Evolutionary conservation across 108 stramenopile genomes (phyloP).

Genomic region (Nitzschia sp.): DNA sequence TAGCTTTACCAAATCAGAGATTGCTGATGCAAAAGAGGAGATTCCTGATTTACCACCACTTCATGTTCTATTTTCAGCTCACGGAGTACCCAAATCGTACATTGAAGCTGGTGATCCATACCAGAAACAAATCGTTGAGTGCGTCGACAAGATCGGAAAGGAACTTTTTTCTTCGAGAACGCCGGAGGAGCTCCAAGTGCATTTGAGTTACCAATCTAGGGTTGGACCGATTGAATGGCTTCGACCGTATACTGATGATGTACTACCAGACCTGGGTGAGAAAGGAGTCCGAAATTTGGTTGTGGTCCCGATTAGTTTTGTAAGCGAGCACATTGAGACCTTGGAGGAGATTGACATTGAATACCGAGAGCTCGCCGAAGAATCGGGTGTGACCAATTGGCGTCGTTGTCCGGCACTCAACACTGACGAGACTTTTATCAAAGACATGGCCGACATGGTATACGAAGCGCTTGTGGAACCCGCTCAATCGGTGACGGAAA

Average conservation of each 20-base stretch:
- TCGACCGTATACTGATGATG: conserved; percentile 96
- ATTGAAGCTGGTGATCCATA: conserved; percentile 98
- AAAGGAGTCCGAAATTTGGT: conserved; percentile 93
- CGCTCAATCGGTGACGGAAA: conserved; percentile 78
- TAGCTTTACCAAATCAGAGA: conserved; percentile 76
- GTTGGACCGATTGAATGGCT: conserved; percentile 99
- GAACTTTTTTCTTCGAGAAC: conserved; percentile 44
- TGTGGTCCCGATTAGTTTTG: conserved; percentile 98
- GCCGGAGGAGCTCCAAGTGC: conserved; percentile 52
- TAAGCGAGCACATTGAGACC: conserved; percentile 99
- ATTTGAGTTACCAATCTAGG: conserved; percentile 91
- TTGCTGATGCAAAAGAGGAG: conserved; percentile 57
- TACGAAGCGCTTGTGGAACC: conserved; percentile 81
- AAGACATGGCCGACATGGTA: conserved; percentile 97
- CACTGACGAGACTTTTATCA: conserved; percentile 89
- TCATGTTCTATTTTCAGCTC: conserved; percentile 96
- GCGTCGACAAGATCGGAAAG: conserved; percentile 64
- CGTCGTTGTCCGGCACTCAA: conserved; percentile 94
- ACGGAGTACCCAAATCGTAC: conserved; percentile 96
- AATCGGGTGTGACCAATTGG: conserved; percentile 92
- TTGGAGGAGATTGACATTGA: conserved; percentile 99
- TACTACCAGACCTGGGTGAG: conserved; percentile 84
- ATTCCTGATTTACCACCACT: conserved; percentile 43
- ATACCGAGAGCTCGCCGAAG: conserved; percentile 96
- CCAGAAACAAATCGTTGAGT: conserved; percentile 89